These are phyloP conservation scores for Protea cynaroides DNA, from an alignment of 164 flowering plant genomes.

Conservation along the genomic window DNA sequence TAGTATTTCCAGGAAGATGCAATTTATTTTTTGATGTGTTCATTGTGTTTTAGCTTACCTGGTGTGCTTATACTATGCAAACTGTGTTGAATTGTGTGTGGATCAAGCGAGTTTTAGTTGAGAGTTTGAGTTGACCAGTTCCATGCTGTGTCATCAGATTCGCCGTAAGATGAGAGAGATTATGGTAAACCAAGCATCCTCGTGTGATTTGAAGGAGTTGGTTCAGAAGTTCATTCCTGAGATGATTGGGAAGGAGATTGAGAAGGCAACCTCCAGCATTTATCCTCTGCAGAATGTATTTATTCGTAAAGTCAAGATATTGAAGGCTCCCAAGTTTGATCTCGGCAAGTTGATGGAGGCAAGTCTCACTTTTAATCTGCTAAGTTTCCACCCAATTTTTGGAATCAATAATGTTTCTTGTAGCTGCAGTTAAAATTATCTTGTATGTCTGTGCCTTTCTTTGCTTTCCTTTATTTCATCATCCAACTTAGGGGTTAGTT, in stretches of 20 bases:
- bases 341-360: slow-evolving; percentile 43
- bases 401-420: too few species aligned
- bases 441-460: too few species aligned
- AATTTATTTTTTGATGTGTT: not conserved
- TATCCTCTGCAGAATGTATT: slow-evolving; percentile 38
- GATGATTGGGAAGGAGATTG: slow-evolving; percentile 36
- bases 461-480: too few species aligned
- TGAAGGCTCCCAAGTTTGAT: slow-evolving; percentile 41
- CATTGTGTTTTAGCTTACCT: not conserved
- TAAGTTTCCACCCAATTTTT: too few species aligned
- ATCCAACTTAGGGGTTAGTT: too few species aligned
- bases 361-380: not conserved
- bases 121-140: too few species aligned
- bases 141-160: slow-evolving; percentile 14
- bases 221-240: slow-evolving; percentile 34
- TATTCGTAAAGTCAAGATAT: slow-evolving; percentile 35
- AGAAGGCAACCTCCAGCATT: slow-evolving; percentile 32
- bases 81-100: not conserved
- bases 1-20: not conserved
- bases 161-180: slow-evolving; percentile 37
- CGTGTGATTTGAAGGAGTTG: slow-evolving; percentile 34
- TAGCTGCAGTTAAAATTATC: too few species aligned
- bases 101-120: too few species aligned
- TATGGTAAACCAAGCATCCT: slow-evolving; percentile 32
- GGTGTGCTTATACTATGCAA: not conserved